Evolutionary conservation across 2,329 filamentous ascomycete genomes (phyloP), one percentile per base, ranked within the genome.

Genomic region (Endocalyx cinctus): DNA sequence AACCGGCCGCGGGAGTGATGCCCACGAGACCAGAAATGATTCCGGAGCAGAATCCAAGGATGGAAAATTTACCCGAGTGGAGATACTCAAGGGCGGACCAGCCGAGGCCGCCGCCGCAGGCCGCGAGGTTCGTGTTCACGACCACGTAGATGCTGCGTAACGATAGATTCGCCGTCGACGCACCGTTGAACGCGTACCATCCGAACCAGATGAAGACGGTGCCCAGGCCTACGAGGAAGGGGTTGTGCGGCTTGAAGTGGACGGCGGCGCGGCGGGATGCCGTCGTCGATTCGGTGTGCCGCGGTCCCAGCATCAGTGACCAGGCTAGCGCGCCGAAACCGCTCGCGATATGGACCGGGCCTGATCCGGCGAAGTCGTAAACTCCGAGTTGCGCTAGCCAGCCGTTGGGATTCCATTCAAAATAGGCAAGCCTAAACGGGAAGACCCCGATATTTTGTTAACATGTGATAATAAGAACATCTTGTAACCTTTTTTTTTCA

Each of bases 321-420:
- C 79, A 82, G 3, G 79, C 77, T 5, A 82, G 63, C 6, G 76
- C 77, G n/a, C 69, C 63, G 62, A 74, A 81, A 3, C 79, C 77
- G 2, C 67, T 73, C 3, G 77, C 70, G 34, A 82, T 77, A 47
- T 82, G 77, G 3, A 82, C 79, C 4, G 77, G 78, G 2, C 79
- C 77, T 10, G 72, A 73, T 33, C 77, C 76, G 11, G 75, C 76
- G 34, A 77, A 80, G 49, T 81, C 77, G 39, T 75, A 66, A 1
- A 71, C 67, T 1, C 72, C 70, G 3, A 82, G 66, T 15, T 79
- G 73, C 55, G 64, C 79, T 1, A 82, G 60, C 78, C 79, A 83
- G 10, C 79, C 78, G 33, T 70, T 73, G n/a, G 69, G 50, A 47
- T 82, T 82, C 79, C 79, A 83, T 4, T 76, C 79, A 77, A 77